Evolutionary conservation across 164 flowering plant genomes (phyloP), one percentile per base, ranked within the genome.

Genomic region (Berberis vulgaris): DNA sequence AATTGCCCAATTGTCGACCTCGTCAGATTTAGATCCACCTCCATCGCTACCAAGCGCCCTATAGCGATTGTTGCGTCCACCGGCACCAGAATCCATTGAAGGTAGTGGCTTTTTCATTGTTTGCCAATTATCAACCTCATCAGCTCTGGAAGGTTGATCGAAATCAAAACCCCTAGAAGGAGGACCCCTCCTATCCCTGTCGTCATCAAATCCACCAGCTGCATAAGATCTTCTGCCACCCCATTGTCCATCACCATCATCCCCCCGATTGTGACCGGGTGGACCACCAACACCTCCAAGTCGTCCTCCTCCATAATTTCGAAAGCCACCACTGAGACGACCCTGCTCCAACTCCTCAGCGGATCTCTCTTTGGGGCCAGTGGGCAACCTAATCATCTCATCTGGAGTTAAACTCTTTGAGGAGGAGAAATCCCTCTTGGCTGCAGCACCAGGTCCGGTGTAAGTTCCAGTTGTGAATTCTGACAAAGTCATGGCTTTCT

Each of bases 301-400:
- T 45, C 91, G 76, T 3, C 82, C 77, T 76, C 42, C 72, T 80
- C 69, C 82, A 49, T 80, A 85, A 1, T 76, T 62, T 1, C 79
- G 65, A 69, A 85, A 87, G 1, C 95, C 96, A 3, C 93, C 84
- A 6, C 89, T 87, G 2, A 83, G 75, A 1, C 89, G 71, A 2
- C 87, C 84, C 8, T 67, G 54, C 72, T 82, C 84, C 81, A 83
- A 76, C 66, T 85, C 89, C 52, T 83, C 94, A 0, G 76, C 67
- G 2, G 88, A 68, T 13, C 89, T 72, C 68, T 86, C 86, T 59
- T 80, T 82, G 7, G 93, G 93, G 0, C 86, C 86, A 3, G 91
- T 78, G 26, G 26, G 26, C 26, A 26, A 26, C 26, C 26, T 26
- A 26, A 26, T 26, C 26, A 26, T 26, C 26, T 88, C 94, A 0